These are phyloP conservation scores for Labyrinthula sp. DNA, from an alignment of 352 stramenopile genomes.

Conservation along the genomic window DNA sequence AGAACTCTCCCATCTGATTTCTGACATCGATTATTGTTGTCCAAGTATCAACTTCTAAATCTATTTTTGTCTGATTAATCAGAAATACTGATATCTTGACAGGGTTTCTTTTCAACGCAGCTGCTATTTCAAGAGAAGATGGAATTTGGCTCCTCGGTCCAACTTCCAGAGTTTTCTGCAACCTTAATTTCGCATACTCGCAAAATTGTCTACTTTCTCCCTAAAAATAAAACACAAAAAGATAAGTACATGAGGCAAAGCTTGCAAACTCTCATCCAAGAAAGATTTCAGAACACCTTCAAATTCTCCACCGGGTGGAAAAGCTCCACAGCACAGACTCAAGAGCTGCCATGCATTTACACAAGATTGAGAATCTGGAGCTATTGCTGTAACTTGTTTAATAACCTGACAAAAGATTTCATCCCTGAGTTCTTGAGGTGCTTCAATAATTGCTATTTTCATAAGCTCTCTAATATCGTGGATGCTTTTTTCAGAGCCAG, in stretches of 20 bases:
- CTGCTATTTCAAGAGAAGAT: constrained; percentile 41
- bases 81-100: constrained; percentile 39
- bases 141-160: constrained; percentile 45
- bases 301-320: too few relatives aligned
- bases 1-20: constrained; percentile 32
- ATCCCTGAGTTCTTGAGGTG: constrained; percentile 43
- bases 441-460: constrained; percentile 43
- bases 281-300: too few relatives aligned
- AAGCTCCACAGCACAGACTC: constrained; percentile 43
- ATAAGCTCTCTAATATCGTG: constrained; percentile 51
- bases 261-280: too few relatives aligned
- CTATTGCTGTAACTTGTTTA: constrained; percentile 50
- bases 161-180: constrained; percentile 37
- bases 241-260: constrained; percentile 37
- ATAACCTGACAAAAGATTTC: constrained; percentile 54
- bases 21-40: constrained; percentile 42
- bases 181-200: constrained; percentile 35
- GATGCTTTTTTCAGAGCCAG: constrained; percentile 41
- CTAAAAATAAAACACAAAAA: too few relatives aligned
- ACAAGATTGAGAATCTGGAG: constrained; percentile 40
- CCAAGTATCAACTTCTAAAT: constrained; percentile 42
- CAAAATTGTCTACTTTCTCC: constrained; percentile 38
- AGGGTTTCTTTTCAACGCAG: constrained; percentile 38
- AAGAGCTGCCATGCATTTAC: constrained; percentile 50
- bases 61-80: constrained; percentile 37